Evolutionary conservation across 2,329 filamentous ascomycete genomes (phyloP).

Genomic region (Blumeriella jaapii): DNA sequence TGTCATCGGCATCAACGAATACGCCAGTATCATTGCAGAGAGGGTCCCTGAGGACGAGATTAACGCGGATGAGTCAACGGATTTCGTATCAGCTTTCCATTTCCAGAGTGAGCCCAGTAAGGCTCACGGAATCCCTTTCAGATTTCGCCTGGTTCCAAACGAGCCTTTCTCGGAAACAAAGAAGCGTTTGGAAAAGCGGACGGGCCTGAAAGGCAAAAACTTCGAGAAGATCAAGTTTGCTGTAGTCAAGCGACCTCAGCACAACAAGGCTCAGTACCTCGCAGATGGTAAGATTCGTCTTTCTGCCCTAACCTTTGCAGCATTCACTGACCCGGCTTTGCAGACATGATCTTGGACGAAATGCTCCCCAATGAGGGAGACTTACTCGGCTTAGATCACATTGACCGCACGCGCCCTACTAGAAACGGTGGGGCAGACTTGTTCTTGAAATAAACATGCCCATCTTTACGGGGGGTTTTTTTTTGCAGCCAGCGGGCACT

Average conservation of each 20-base stretch:
- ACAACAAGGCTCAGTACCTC: slow-evolving; percentile 71
- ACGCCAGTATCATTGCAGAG: slow-evolving; percentile 70
- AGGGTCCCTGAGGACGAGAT: slow-evolving; percentile 63
- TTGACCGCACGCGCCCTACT: slow-evolving; percentile 46
- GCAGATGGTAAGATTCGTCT: slow-evolving; percentile 60
- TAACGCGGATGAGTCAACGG: slow-evolving; percentile 37
- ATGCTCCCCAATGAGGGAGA: slow-evolving; percentile 48
- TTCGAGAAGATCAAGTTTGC: slow-evolving; percentile 99
- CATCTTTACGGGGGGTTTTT: background rate
- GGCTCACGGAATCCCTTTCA: slow-evolving; percentile 81
- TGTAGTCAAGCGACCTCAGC: slow-evolving; percentile 57
- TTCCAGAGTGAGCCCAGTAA: slow-evolving; percentile 84
- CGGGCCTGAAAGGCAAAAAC: slow-evolving; percentile 92
- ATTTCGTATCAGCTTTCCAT: slow-evolving; percentile 73
- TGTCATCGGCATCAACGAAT: slow-evolving; percentile 79
- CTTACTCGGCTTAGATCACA: slow-evolving; percentile 53
- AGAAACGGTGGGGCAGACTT: slow-evolving; percentile 52
- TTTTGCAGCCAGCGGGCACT: no score
- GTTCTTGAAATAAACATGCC: slow-evolving; percentile 37
- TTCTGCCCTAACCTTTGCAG: background rate
- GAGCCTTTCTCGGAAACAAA: slow-evolving; percentile 87
- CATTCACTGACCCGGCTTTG: background rate
- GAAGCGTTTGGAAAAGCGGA: slow-evolving; percentile 84
- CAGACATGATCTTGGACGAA: slow-evolving; percentile 29
- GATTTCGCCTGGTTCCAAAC: slow-evolving; percentile 73